Base-by-base conservation (phyloP, 257 asterid species). In the Solanum microdontum region DNA sequence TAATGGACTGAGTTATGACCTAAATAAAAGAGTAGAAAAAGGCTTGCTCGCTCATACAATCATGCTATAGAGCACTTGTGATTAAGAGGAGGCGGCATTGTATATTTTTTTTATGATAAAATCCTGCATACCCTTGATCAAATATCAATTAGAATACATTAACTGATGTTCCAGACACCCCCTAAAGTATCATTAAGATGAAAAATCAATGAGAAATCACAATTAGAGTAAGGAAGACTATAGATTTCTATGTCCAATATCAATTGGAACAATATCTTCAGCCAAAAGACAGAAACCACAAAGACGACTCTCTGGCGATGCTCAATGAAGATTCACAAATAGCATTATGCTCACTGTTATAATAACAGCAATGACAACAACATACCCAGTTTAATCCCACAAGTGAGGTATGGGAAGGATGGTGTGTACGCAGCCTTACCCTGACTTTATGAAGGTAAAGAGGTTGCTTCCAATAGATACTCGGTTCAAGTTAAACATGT, bases 41-140 rank as follows among this genome's bases (percentile, higher is more conserved):
- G 15, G 1, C 3, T 10, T 21, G 51, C 5, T 3, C 10, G 0
- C 10, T 13, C 28, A 0, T 13, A 74, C 10, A 0, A 36, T 33
- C 51, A 74, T 4, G 19, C 43, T 10, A 74, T 74, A 74, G 82
- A 72, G 79, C 79, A 69, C 1, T n/a, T 62, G 3, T 0, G 37
- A 28, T 69, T 69, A 14, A 28, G 37, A 6, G 76, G 5, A 30
- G 37, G 76, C 2, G 1, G 15, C 15, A 66, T 58, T 58, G 62
- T 0, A 48, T 13, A 12, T 48, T 13, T 45, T 0, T 55, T 17
- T 19, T n/a, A n/a, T 17, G 66, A 55, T 7, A 19, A 51, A 55
- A 55, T 55, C 66, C 11, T 19, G 66, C 24, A 0, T 62, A 9
- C 7, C 26, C 70, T 23, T 62, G 30, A 62, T 62, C 70, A 62